Evolutionary conservation across 2,329 filamentous ascomycete species (phyloP), one percentile per base, ranked within the genome.

Genomic region (Nemania abortiva): DNA sequence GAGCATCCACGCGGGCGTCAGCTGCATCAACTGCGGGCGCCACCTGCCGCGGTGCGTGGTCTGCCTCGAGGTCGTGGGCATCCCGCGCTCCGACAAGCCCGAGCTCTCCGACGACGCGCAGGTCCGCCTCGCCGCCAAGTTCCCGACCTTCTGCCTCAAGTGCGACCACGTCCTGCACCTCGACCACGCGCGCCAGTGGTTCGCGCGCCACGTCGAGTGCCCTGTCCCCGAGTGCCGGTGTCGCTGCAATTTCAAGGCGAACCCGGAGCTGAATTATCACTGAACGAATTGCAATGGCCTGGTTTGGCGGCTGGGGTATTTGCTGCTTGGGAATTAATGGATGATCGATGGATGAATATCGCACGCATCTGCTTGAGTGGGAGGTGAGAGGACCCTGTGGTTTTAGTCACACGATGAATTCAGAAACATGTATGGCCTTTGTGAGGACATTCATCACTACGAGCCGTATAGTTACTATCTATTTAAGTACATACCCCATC

Each of bases 151-250:
- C 74, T 92, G 90, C 70, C 82, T 92, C 52, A 85, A 86, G 72
- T 92, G 90, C 76, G 89, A 91, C 74, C 90, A 92, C 75, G 89
- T 90, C 10, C 80, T 90, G 74, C 90, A 92, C 74, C 82, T 91
- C 66, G 90, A 91, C 73, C 90, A 92, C 76, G 89, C 89, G 6
- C 81, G 88, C 73, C 85, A 87, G 79, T 92, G 90, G 90, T 92
- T 92, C 74, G 82, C 85, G 6, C 80, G 88, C 37, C 89, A 91
- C 72, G 84, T 84, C 31, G 89, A 92, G 79, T 92, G 90, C 74
- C 89, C 90, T 0, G 89, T 91, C 58, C 89, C 90, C 0, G 90
- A 91, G 79, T 92, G 90, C 74, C 84, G 88, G 60, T 92, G 90
- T 71, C 84, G 86, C 42, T 92, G 89, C 76, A 89, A 88, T 75